Evolutionary conservation across 768 basidiomycete species (phyloP).

Genomic region (Leccinum longicurvipes): DNA sequence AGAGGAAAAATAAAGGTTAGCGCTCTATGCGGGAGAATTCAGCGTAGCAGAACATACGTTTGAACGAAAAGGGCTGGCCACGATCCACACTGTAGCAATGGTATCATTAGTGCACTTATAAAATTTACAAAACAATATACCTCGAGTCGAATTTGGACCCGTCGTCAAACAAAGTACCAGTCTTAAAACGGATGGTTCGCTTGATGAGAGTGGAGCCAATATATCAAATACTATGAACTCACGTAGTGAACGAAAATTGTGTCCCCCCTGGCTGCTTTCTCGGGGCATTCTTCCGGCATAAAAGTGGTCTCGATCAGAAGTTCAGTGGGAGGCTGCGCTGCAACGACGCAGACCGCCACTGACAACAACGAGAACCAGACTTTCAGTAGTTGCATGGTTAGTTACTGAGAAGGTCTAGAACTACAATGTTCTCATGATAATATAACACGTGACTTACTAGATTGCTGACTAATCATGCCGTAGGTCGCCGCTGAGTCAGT

Average conservation of each 20-base stretch:
- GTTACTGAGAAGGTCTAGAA: not conserved
- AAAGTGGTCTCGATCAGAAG: conserved; percentile 62
- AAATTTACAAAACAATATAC: conserved; percentile 33
- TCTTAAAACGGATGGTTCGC: conserved; percentile 27
- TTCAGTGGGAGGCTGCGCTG: conserved; percentile 48
- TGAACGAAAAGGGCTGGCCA: conserved; percentile 70
- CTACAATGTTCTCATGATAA: not conserved
- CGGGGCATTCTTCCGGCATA: conserved; percentile 53
- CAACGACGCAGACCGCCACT: conserved; percentile 46
- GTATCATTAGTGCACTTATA: not conserved
- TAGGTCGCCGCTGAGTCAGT: conserved; percentile 30
- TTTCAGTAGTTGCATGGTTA: conserved; percentile 51
- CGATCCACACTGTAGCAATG: conserved; percentile 59
- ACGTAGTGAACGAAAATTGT: conserved; percentile 77
- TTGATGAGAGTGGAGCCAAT: not conserved
- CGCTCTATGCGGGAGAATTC: not conserved
- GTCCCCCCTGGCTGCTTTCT: conserved; percentile 60
- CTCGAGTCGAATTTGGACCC: conserved; percentile 92
- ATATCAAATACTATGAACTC: conserved; percentile 21
- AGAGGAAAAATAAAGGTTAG: conserved; percentile 1
- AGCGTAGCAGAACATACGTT: conserved; percentile 46
- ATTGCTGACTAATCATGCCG: conserved; percentile 5
- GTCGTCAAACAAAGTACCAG: conserved; percentile 71
- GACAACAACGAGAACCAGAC: conserved; percentile 45
- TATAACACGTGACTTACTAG: not conserved